phyloP scores from a whole-genome alignment of 106 monocot genomes.

The Amphibolis antarctica region DNA sequence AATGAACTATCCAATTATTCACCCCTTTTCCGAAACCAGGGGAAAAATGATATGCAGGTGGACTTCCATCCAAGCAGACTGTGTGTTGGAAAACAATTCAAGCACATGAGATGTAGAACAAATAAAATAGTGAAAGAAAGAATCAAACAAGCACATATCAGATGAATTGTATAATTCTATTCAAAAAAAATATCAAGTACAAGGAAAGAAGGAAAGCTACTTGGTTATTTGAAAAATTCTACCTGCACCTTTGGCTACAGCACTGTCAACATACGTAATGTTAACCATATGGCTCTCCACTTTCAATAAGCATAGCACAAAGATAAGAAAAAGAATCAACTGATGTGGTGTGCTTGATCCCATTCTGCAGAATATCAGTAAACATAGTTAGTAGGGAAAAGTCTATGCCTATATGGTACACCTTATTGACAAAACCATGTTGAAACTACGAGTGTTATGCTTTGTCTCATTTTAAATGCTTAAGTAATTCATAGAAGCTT shows the following conservation, averaged over 20 bases:
- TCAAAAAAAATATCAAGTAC: too few relatives aligned
- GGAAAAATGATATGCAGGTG: conserved; percentile 57
- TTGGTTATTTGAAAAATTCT: neutral
- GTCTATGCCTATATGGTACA: too few relatives aligned
- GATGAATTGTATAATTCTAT: neutral
- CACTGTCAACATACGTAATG: conserved; percentile 38
- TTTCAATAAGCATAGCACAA: conserved; percentile 4
- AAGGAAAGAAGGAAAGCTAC: neutral
- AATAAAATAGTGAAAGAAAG: too few relatives aligned
- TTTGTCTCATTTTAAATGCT: too few relatives aligned
- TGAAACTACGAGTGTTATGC: too few relatives aligned
- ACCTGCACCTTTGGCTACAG: conserved; percentile 51
- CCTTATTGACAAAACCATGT: too few relatives aligned
- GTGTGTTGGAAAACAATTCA: neutral
- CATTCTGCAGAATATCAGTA: conserved; percentile 13
- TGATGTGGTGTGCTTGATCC: neutral
- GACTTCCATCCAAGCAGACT: conserved; percentile 84
- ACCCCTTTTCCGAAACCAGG: conserved; percentile 51
- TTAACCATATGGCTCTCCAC: conserved; percentile 23
- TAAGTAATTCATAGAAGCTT: too few relatives aligned
- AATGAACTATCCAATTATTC: conserved; percentile 29
- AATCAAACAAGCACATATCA: neutral
- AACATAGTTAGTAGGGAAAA: too few relatives aligned
- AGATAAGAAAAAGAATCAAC: conserved; percentile 8
- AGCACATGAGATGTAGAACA: neutral